These are phyloP conservation scores for Orbilia ellipsospora DNA, from an alignment of 2,329 filamentous ascomycete genomes.

Conservation along the genomic window DNA sequence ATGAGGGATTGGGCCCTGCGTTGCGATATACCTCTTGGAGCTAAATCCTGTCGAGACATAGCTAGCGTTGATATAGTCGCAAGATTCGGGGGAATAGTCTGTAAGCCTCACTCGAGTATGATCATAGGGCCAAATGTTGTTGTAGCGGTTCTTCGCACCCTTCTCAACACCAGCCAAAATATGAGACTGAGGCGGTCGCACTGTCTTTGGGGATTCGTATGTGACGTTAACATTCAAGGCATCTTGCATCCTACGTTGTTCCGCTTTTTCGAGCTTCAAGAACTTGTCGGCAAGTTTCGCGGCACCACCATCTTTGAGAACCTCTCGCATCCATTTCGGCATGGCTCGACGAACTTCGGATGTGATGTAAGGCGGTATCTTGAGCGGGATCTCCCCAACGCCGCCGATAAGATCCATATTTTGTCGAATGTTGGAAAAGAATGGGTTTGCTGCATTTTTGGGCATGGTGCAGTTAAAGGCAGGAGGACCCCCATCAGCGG, in stretches of 20 bases:
- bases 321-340: slow-evolving; percentile 80
- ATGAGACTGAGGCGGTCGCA: slow-evolving; percentile 67
- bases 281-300: slow-evolving; percentile 85
- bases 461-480: slow-evolving; percentile 80
- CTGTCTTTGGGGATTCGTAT: slow-evolving; percentile 67
- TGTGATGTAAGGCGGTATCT: slow-evolving; percentile 57
- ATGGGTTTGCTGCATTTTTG: slow-evolving; percentile 79
- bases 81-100: slow-evolving; percentile 73
- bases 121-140: slow-evolving; percentile 96
- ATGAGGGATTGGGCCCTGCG: slow-evolving; percentile 89
- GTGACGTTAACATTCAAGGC: slow-evolving; percentile 73
- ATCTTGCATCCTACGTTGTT: slow-evolving; percentile 92
- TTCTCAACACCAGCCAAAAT: slow-evolving; percentile 88
- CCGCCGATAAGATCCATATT: slow-evolving; percentile 95
- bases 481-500: slow-evolving; percentile 69
- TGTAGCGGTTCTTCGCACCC: slow-evolving; percentile 94
- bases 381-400: slow-evolving; percentile 76
- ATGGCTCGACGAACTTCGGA: slow-evolving; percentile 65
- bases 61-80: slow-evolving; percentile 97
- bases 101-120: slow-evolving; percentile 86
- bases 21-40: slow-evolving; percentile 93
- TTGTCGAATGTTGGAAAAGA: slow-evolving; percentile 95
- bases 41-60: slow-evolving; percentile 82
- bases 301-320: slow-evolving; percentile 75
- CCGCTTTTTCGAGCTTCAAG: slow-evolving; percentile 81